Evolutionary conservation across 176 grass and related monocot species (phyloP).

Genomic region (Raddia distichophylla): DNA sequence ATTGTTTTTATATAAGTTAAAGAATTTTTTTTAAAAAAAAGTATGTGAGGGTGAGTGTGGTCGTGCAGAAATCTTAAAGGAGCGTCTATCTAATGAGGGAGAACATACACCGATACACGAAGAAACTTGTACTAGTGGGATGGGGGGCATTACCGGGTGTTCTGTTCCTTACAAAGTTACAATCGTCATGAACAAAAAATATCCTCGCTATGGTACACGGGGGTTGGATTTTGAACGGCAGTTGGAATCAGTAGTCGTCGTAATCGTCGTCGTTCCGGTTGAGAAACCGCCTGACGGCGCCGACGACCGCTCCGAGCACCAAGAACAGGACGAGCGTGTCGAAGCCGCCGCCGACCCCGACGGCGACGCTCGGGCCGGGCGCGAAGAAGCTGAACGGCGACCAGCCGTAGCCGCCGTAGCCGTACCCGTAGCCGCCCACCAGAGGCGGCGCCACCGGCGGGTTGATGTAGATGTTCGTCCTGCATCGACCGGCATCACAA

Average conservation of each 20-base stretch:
- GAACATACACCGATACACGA: no score
- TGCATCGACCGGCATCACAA: slow-evolving; percentile 23
- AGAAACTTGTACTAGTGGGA: no score
- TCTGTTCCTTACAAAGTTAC: neutral
- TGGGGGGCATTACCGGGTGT: neutral
- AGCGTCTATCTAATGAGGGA: no score
- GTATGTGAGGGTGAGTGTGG: no score
- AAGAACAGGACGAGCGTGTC: slow-evolving; percentile 74
- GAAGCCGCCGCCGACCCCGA: slow-evolving; percentile 82
- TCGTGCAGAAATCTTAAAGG: no score
- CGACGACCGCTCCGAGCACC: slow-evolving; percentile 51
- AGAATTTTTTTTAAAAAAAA: no score
- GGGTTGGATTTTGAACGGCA: neutral
- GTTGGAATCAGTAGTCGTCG: slow-evolving; percentile 57
- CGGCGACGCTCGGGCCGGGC: slow-evolving; percentile 69
- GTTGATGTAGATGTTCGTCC: slow-evolving; percentile 94
- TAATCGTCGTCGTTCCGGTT: slow-evolving; percentile 64
- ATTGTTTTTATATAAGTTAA: no score
- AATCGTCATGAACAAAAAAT: neutral
- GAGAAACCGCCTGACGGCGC: slow-evolving; percentile 68
- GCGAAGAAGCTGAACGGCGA: slow-evolving; percentile 92
- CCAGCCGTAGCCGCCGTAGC: slow-evolving; percentile 68
- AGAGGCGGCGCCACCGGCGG: slow-evolving; percentile 82
- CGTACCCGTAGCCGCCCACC: slow-evolving; percentile 77
- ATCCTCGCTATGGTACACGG: slow-evolving; percentile 9